Evolutionary conservation across 1,284 basidiomycete genomes (phyloP).

Genomic region (Sanghuangporus baumii): DNA sequence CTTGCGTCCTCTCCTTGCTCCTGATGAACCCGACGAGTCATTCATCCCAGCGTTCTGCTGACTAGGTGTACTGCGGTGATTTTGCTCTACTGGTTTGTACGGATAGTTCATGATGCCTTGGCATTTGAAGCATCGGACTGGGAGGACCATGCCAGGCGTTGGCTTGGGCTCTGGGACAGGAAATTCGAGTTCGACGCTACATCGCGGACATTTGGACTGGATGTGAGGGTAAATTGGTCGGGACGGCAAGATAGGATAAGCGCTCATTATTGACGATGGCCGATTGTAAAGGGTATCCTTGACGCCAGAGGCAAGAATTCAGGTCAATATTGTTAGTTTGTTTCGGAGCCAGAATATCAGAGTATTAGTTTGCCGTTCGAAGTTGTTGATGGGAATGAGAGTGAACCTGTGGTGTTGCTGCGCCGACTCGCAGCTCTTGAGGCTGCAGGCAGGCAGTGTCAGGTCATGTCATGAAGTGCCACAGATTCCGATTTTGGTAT

Average conservation of each 20-base stretch:
- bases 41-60: slow-evolving; percentile 24
- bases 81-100: slow-evolving; percentile 54
- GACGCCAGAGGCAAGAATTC: no score
- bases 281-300: not conserved
- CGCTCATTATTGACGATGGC: slow-evolving; percentile 5
- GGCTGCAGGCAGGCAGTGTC: not conserved
- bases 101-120: slow-evolving; percentile 50
- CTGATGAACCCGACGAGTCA: slow-evolving; percentile 1
- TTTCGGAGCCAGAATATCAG: not conserved
- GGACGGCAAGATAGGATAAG: slow-evolving; percentile 42
- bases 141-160: slow-evolving; percentile 56
- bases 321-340: no score
- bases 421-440: not conserved
- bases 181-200: slow-evolving; percentile 67
- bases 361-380: not conserved
- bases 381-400: not conserved
- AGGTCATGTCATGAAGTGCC: not conserved
- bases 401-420: not conserved
- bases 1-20: slow-evolving; percentile 47
- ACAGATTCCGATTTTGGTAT: not conserved
- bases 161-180: slow-evolving; percentile 62
- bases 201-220: slow-evolving; percentile 56
- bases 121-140: slow-evolving; percentile 69
- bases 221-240: slow-evolving; percentile 61
- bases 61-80: slow-evolving; percentile 19